These are phyloP conservation scores for Lunularia cruciata DNA, from an alignment of 225 moss, liverwort and hornwort species.

Conservation along the genomic window DNA sequence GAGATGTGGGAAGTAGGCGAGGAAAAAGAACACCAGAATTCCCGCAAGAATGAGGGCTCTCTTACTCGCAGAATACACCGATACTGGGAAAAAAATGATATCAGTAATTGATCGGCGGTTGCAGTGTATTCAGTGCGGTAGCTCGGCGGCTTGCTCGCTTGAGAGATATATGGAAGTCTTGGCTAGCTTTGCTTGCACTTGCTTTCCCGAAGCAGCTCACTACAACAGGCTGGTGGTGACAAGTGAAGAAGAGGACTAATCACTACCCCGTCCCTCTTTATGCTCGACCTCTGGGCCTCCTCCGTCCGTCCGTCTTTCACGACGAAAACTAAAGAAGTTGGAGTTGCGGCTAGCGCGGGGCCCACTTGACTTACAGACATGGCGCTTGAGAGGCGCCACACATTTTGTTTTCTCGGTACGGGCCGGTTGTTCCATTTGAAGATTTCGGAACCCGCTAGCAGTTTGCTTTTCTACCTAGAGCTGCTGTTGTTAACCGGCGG, in stretches of 20 bases:
- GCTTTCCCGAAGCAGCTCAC: not conserved
- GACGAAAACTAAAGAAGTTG: too few species aligned
- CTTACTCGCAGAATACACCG: too few species aligned
- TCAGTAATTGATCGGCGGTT: too few species aligned
- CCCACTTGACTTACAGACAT: constrained; percentile 6
- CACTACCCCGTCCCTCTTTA: not conserved
- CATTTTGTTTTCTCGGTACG: not conserved
- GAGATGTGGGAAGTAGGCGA: too few species aligned
- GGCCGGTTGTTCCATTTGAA: too few species aligned
- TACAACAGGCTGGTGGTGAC: not conserved
- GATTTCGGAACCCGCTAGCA: not conserved
- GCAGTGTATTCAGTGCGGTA: too few species aligned
- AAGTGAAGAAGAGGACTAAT: constrained; percentile 10
- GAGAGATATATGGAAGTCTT: too few species aligned
- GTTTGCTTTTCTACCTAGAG: not conserved
- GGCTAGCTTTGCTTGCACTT: too few species aligned
- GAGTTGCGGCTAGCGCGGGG: not conserved
- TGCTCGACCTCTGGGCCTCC: not conserved
- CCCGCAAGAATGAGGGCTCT: too few species aligned
- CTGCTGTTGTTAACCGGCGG: not conserved
- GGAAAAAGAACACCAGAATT: too few species aligned
- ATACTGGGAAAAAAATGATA: too few species aligned
- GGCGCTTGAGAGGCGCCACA: constrained; percentile 7
- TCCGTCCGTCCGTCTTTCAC: not conserved
- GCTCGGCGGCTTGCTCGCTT: too few species aligned